Evolutionary conservation across 2,329 filamentous ascomycete species (phyloP), one percentile per base, ranked within the genome.

Genomic region (Elsinoe ampelina): DNA sequence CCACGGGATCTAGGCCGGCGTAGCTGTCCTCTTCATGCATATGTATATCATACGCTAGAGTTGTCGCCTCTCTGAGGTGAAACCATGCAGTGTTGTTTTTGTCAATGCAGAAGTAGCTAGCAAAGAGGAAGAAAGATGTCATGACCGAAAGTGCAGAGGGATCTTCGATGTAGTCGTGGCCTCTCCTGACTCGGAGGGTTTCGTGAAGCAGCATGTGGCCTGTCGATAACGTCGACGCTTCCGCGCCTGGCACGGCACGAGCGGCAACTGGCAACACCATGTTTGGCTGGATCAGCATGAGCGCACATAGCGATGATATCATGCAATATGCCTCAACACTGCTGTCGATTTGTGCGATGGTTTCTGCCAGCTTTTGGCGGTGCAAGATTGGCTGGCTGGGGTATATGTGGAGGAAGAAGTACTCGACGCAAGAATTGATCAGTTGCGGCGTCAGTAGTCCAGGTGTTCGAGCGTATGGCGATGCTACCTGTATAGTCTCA

Each of bases 371-470:
- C 54, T 70, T 71, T 59, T 72, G 68, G 38, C 72, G 72, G 61
- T 83, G 78, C 6, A 84, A 68, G 3, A 84, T 74, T 0, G 82
- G 82, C 72, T 83, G 81, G 54, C 81, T 81, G n/a, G 81, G 80
- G 61, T 84, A 84, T 55, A 84, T 76, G 65, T 83, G 75, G 62
- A 75, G 72, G 68, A 83, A 81, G 69, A 80, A 85, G 60, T 80
- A 80, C 43, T 84, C 80, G 58, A 84, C 72, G 64, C 80, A 83
- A 55, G 68, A 68, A 42, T 75, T 68, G 64, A 80, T 66, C 71
- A 81, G 61, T 71, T 76, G 65, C 71, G 73, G 67, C 67, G 74
- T 67, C 65, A 77, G 62, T 68, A 83, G 67, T 61, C 77, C 68
- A 60, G 74, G 68, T 61, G 75, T 73, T 64, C 75, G 70, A 62